Evolutionary conservation across 78 protist species (phyloP).

Genomic region (Planoprotostelium fungivorum): DNA sequence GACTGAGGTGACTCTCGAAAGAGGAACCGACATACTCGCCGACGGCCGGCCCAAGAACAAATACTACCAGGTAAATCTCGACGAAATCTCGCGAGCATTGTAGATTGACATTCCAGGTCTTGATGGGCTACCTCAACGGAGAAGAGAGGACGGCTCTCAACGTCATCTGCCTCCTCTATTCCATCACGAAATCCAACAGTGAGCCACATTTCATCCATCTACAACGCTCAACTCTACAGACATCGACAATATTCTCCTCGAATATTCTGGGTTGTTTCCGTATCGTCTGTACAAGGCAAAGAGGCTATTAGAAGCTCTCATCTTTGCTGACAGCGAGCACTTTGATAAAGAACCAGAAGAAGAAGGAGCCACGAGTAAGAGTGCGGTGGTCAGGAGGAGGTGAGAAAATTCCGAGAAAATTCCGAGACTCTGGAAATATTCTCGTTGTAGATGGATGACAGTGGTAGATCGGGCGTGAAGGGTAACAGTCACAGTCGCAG

Average conservation of each 20-base stretch:
- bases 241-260: slow-evolving; percentile 34
- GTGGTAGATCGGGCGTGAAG: too few relatives aligned
- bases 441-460: too few relatives aligned
- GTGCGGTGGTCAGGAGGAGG: too few relatives aligned
- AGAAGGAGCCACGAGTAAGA: background rate
- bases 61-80: background rate
- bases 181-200: background rate
- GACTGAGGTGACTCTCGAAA: background rate
- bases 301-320: slow-evolving; percentile 25
- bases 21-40: background rate
- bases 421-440: too few relatives aligned
- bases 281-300: slow-evolving; percentile 44
- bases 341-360: background rate
- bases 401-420: too few relatives aligned
- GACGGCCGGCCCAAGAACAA: background rate
- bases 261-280: slow-evolving; percentile 47
- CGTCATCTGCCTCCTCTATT: background rate
- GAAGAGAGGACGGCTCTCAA: background rate
- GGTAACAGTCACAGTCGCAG: too few relatives aligned
- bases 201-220: slow-evolving; percentile 3
- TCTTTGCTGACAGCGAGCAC: background rate
- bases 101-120: background rate
- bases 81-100: too few relatives aligned
- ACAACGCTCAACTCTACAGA: slow-evolving; percentile 28
- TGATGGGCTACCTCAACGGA: background rate